These are phyloP conservation scores for Miscanthus sacchariflorus DNA, from an alignment of 202 grass and related monocot species.

Conservation along the genomic window DNA sequence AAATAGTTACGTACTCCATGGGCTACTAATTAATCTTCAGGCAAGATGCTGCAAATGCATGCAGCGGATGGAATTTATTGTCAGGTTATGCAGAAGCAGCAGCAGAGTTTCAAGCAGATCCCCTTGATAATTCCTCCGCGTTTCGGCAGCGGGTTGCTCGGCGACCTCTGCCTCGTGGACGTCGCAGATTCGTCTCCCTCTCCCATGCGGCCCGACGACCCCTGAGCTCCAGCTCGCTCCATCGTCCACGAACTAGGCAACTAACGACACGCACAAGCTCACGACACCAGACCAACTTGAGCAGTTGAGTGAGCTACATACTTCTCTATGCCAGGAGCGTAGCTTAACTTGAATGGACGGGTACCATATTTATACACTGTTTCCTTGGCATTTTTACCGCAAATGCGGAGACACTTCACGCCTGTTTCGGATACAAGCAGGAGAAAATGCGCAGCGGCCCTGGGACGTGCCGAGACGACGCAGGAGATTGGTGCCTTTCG, in stretches of 20 bases:
- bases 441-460: neutral
- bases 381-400: neutral
- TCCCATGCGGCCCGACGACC: neutral
- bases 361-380: neutral
- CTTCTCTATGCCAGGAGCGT: neutral
- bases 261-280: neutral
- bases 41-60: no score
- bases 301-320: no score
- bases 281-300: neutral
- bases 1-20: no score
- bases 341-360: neutral
- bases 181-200: neutral
- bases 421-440: constrained; percentile 10
- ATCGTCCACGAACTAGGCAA: neutral
- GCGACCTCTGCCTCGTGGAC: neutral
- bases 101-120: constrained; percentile 27
- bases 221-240: neutral
- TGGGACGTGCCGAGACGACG: neutral
- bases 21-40: no score
- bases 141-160: neutral
- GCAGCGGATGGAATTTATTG: no score
- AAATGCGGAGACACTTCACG: constrained; percentile 27
- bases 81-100: neutral
- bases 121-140: neutral
- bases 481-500: neutral